Evolutionary conservation across 2,329 filamentous ascomycete species (phyloP).

Genomic region (Falciphora oryzae): DNA sequence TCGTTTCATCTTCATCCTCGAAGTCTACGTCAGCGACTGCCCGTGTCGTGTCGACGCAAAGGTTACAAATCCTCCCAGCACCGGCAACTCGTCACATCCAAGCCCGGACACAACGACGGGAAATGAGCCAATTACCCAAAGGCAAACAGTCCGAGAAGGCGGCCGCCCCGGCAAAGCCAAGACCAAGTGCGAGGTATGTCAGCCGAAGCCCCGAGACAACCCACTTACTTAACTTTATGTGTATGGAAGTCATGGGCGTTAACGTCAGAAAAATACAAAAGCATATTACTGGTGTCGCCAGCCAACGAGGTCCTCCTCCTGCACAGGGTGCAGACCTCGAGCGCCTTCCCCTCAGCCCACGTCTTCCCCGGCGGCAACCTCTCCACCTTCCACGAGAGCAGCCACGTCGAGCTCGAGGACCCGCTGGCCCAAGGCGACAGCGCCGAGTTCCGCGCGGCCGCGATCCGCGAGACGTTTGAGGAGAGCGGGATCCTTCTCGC

Average conservation of each 20-base stretch:
- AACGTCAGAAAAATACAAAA: constrained; percentile 27
- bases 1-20: no score
- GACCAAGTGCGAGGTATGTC: neutral
- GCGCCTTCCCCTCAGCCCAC: constrained; percentile 83
- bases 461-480: constrained; percentile 89
- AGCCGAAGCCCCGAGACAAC: neutral
- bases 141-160: neutral
- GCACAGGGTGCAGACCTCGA: constrained; percentile 75
- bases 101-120: neutral
- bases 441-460: constrained; percentile 69
- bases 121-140: neutral
- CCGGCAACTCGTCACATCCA: neutral
- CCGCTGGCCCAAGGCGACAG: constrained; percentile 63
- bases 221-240: neutral
- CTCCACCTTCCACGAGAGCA: constrained; percentile 69
- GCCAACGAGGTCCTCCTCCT: constrained; percentile 83
- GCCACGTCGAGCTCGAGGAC: constrained; percentile 37
- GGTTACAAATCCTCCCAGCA: neutral
- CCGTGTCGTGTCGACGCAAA: neutral
- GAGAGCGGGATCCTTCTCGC: constrained; percentile 87
- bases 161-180: neutral
- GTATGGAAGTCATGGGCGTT: neutral
- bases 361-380: constrained; percentile 93
- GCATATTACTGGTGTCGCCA: constrained; percentile 79
- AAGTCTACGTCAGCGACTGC: no score